Conservation (phyloP, 805 yeast genomes). For the Saccharomycopsis fibuligera region DNA sequence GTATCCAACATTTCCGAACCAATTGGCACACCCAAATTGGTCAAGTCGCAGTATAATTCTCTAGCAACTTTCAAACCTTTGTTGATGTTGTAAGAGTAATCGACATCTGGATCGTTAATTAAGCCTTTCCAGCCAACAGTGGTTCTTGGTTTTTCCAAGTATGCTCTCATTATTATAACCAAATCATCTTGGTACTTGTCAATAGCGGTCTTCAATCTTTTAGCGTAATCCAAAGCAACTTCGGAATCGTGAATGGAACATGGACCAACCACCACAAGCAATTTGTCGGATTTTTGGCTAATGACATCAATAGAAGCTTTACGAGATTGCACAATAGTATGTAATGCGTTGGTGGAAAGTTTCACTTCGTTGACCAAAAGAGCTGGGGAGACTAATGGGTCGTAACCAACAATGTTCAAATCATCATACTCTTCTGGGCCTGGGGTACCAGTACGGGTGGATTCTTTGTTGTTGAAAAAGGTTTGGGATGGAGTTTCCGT, state of each 20-base stretch:
- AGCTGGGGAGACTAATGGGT: constrained; percentile 94
- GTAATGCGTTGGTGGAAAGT: constrained; percentile 50
- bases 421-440: constrained; percentile 40
- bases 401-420: constrained; percentile 81
- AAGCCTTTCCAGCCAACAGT: constrained; percentile 99
- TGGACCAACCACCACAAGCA: constrained; percentile 90
- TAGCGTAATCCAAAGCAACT: constrained; percentile 87
- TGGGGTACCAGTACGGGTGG: constrained; percentile 9
- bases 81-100: constrained; percentile 87
- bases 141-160: constrained; percentile 95
- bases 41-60: constrained; percentile 76
- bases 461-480: too few relatives aligned
- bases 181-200: constrained; percentile 67
- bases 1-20: constrained; percentile 98
- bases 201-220: constrained; percentile 50
- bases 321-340: constrained; percentile 69
- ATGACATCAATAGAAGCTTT: constrained; percentile 66
- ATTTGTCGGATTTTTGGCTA: constrained; percentile 78
- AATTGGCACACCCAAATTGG: constrained; percentile 72
- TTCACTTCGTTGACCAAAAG: constrained; percentile 82
- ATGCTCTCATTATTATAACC: constrained; percentile 92
- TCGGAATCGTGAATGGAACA: constrained; percentile 93
- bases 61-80: constrained; percentile 89
- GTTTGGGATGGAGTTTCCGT: too few relatives aligned
- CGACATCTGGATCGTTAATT: constrained; percentile 95